These are phyloP conservation scores for Periconia sp. DNA, from an alignment of 2,329 filamentous ascomycete species.

Conservation along the genomic window DNA sequence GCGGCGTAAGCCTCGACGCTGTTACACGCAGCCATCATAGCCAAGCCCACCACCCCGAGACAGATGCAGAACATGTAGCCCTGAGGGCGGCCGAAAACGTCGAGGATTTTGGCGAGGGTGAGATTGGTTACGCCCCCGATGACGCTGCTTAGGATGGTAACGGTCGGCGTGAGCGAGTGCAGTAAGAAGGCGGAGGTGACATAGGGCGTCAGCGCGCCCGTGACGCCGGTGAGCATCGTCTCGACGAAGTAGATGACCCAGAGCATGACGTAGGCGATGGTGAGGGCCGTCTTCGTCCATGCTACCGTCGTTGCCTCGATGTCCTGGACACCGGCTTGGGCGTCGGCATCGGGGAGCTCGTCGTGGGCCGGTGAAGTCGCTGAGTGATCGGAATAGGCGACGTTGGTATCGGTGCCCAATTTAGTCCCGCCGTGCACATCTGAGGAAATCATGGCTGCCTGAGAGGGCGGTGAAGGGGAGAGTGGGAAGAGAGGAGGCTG, in stretches of 20 bases:
- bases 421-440: slow-evolving; percentile 10
- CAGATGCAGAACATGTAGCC: slow-evolving; percentile 35
- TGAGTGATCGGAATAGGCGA: slow-evolving; percentile 2
- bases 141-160: slow-evolving; percentile 37
- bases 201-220: slow-evolving; percentile 40
- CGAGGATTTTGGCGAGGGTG: slow-evolving; percentile 46
- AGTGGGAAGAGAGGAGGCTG: not conserved
- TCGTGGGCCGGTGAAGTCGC: not conserved
- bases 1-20: slow-evolving; percentile 67
- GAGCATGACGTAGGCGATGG: slow-evolving; percentile 39
- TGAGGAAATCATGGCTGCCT: slow-evolving; percentile 8
- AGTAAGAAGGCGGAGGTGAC: slow-evolving; percentile 45
- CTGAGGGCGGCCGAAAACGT: slow-evolving; percentile 47
- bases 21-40: slow-evolving; percentile 69
- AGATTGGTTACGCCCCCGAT: slow-evolving; percentile 44
- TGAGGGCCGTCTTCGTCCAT: slow-evolving; percentile 38
- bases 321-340: slow-evolving; percentile 37
- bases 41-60: slow-evolving; percentile 48
- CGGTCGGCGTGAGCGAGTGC: slow-evolving; percentile 41
- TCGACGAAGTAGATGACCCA: slow-evolving; percentile 55
- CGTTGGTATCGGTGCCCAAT: not conserved
- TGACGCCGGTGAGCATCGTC: slow-evolving; percentile 48
- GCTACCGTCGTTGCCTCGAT: slow-evolving; percentile 41
- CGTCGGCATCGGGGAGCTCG: not conserved
- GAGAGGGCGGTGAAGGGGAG: not conserved